Conservation (phyloP, 1,284 basidiomycete genomes). For the Moesziomyces aphidis region DNA sequence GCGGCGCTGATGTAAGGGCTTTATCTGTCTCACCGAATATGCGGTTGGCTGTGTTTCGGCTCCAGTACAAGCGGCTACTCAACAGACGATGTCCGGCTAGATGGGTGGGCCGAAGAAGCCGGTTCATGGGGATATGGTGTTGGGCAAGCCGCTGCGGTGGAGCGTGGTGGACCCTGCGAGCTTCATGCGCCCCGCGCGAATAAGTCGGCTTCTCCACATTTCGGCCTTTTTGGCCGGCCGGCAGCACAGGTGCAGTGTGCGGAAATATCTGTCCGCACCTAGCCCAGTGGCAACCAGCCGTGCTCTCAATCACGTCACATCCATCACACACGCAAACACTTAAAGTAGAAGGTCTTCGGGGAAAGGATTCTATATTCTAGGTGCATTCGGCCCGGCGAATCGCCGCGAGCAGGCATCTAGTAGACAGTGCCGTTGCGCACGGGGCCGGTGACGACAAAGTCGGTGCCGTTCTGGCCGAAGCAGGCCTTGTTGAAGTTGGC, state of each 20-base stretch:
- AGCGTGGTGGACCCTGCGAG: neutral
- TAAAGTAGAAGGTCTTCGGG: too few relatives aligned
- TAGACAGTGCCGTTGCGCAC: conserved; percentile 51
- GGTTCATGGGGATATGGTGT: neutral
- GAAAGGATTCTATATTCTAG: too few relatives aligned
- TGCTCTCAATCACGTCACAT: too few relatives aligned
- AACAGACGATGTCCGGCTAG: neutral
- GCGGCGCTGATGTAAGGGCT: too few relatives aligned
- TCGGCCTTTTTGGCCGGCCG: neutral
- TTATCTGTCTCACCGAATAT: too few relatives aligned
- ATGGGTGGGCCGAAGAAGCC: neutral
- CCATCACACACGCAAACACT: too few relatives aligned
- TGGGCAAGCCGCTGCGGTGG: neutral
- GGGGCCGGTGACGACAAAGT: conserved; percentile 52
- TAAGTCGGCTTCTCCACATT: neutral
- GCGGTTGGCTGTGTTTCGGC: neutral
- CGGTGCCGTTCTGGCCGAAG: conserved; percentile 57
- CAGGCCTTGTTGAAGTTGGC: conserved; percentile 61
- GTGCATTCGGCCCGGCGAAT: neutral
- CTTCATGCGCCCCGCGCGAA: neutral
- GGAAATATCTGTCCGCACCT: neutral
- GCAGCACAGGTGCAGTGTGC: neutral
- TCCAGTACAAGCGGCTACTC: too few relatives aligned
- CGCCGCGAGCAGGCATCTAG: conserved; percentile 1
- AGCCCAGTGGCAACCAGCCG: too few relatives aligned